A percentile compares a stretch with the other conserved stretches of the same genome.
Evolutionary conservation across 306 rosid species (phyloP).

Genomic region (Leucaena leucocephala): DNA sequence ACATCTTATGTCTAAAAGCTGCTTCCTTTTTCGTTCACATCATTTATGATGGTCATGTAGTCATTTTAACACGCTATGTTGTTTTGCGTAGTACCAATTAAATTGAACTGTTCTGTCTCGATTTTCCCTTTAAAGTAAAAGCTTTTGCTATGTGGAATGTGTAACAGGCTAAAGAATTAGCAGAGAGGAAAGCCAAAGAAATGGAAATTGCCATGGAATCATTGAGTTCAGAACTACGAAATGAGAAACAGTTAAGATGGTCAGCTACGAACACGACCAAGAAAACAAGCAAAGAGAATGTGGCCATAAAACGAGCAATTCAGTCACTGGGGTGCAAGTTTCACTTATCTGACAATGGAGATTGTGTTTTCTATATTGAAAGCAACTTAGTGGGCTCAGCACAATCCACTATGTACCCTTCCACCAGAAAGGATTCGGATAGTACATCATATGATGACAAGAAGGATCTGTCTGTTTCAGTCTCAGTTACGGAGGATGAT

Average conservation of each 20-base stretch:
- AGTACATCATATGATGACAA: slow-evolving; percentile 43
- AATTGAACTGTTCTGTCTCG: slow-evolving; percentile 12
- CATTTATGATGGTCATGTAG: slow-evolving; percentile 6
- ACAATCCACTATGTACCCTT: slow-evolving; percentile 38
- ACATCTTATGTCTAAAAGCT: neutral
- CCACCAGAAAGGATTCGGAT: slow-evolving; percentile 51
- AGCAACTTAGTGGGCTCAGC: slow-evolving; percentile 50
- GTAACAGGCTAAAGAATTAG: slow-evolving; percentile 81
- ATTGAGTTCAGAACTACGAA: slow-evolving; percentile 62
- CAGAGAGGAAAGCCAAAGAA: slow-evolving; percentile 78
- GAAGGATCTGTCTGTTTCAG: slow-evolving; percentile 56
- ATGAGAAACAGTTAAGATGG: slow-evolving; percentile 67
- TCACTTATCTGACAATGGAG: slow-evolving; percentile 70
- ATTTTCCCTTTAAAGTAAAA: slow-evolving; percentile 4
- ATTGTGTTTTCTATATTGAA: slow-evolving; percentile 71
- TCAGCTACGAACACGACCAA: slow-evolving; percentile 60
- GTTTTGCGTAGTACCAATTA: slow-evolving; percentile 19
- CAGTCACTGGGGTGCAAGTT: slow-evolving; percentile 88
- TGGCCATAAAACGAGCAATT: slow-evolving; percentile 81
- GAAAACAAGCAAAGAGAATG: slow-evolving; percentile 68
- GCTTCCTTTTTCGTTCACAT: neutral
- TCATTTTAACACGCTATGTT: slow-evolving; percentile 1
- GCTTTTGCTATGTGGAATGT: slow-evolving; percentile 17
- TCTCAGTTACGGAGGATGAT: slow-evolving; percentile 48
- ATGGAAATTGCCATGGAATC: slow-evolving; percentile 57